Base-by-base conservation (phyloP, 495 filamentous ascomycete species). In the Hypoxylon cercidicola region DNA sequence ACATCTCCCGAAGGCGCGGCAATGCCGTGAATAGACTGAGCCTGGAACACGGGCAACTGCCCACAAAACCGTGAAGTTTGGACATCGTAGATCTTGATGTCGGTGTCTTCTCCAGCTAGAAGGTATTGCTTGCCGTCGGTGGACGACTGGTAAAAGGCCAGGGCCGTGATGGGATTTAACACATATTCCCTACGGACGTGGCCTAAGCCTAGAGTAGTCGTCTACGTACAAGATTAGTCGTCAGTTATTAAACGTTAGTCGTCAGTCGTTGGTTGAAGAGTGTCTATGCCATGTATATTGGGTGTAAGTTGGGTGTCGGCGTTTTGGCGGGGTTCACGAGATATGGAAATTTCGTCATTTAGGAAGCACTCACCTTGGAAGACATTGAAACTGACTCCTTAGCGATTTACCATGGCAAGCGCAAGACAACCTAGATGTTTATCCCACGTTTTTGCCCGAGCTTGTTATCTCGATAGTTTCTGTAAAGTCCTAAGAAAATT, bases 91-190 rank as follows among this genome's bases (percentile, higher is more conserved):
- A 90, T 69, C 46, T 85, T 85, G n/a, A 97, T 71, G 41, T 84
- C 87, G 3, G 82, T 83, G 28, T 93, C 93, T 73, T 96, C 91
- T 71, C 89, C 94, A 0, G 83, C 85, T 9, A 97, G 73, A 12
- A 97, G 68, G 20, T 80, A 79, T 21, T 78, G 56, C 60, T 72
- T 56, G 35, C 66, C 74, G 23, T 72, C 58, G 1, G 35, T 61
- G 39, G 66, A 61, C 5, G 62, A 52, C 28, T 46, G 65, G 60
- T 74, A 77, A 46, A 86, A 82, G 19, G 80, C 81, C 13, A 90
- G 71, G 0, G 85, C 86, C 16, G 87, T 89, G 52, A 90, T 79
- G 21, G 87, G 87, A 52, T 69, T 80, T 7, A 85, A 71, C n/a
- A 77, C 64, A 50, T 74, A 71, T 40, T 73, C 73, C 49, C 75